Evolutionary conservation across 1,139 yeast species (phyloP).

Genomic region (Zhuliangozyma blackwelliae): DNA sequence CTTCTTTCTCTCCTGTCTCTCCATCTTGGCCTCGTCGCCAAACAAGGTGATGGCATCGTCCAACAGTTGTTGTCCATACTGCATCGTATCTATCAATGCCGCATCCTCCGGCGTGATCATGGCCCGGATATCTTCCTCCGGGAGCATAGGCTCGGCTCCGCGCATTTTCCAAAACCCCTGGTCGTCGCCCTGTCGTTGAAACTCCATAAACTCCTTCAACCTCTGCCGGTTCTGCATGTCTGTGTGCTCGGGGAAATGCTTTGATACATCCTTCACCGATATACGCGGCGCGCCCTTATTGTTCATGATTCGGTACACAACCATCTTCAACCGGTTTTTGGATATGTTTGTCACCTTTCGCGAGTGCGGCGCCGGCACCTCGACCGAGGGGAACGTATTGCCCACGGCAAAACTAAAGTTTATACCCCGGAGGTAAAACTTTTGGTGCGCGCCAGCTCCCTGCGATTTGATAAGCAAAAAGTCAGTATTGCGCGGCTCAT

Average conservation of each 20-base stretch:
- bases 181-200: slow-evolving; percentile 90
- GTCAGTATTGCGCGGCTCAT: slow-evolving; percentile 74
- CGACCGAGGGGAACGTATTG: slow-evolving; percentile 88
- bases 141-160: slow-evolving; percentile 52
- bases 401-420: slow-evolving; percentile 84
- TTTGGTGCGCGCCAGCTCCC: slow-evolving; percentile 67
- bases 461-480: slow-evolving; percentile 76
- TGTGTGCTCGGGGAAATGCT: slow-evolving; percentile 94
- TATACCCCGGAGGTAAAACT: slow-evolving; percentile 53
- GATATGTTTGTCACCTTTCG: slow-evolving; percentile 92
- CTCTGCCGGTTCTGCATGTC: slow-evolving; percentile 97
- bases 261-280: slow-evolving; percentile 81
- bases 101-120: slow-evolving; percentile 94
- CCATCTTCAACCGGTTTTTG: slow-evolving; percentile 88
- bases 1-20: slow-evolving; percentile 16
- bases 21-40: slow-evolving; percentile 21
- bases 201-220: slow-evolving; percentile 96
- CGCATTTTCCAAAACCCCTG: slow-evolving; percentile 95
- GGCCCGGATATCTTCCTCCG: slow-evolving; percentile 77
- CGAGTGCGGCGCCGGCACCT: slow-evolving; percentile 96
- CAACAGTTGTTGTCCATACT: slow-evolving; percentile 79
- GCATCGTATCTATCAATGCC: slow-evolving; percentile 85
- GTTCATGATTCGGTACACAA: slow-evolving; percentile 84
- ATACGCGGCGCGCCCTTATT: slow-evolving; percentile 71
- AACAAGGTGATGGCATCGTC: slow-evolving; percentile 65